These are phyloP conservation scores for Cytospora piceae DNA, from an alignment of 2,329 filamentous ascomycete species.

Conservation along the genomic window DNA sequence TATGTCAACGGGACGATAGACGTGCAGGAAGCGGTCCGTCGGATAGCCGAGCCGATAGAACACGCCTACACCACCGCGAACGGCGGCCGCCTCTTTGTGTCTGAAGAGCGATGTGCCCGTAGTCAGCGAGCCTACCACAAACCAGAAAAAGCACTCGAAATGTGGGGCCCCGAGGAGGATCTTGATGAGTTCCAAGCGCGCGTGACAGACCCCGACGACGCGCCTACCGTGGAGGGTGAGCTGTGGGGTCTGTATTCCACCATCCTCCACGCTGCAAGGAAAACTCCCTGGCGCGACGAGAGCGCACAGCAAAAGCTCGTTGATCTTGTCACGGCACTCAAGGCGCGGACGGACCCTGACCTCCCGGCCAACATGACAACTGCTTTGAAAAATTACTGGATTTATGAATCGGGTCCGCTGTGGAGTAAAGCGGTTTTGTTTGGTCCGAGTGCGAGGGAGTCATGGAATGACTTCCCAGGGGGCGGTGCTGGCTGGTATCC, in stretches of 20 bases:
- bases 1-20: neutral
- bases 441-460: slow-evolving; percentile 28
- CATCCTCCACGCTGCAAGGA: slow-evolving; percentile 32
- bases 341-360: slow-evolving; percentile 30
- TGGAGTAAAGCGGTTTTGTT: slow-evolving; percentile 13
- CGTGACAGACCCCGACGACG: slow-evolving; percentile 3
- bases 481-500: slow-evolving; percentile 31
- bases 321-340: slow-evolving; percentile 25
- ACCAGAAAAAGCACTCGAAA: slow-evolving; percentile 9
- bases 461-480: slow-evolving; percentile 31
- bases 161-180: slow-evolving; percentile 17
- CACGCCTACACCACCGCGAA: slow-evolving; percentile 17
- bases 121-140: neutral
- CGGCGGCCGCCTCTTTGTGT: slow-evolving; percentile 17
- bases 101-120: slow-evolving; percentile 4
- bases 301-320: slow-evolving; percentile 28
- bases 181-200: neutral
- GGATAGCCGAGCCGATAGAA: slow-evolving; percentile 20
- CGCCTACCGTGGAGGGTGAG: slow-evolving; percentile 19
- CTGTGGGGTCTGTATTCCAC: slow-evolving; percentile 33
- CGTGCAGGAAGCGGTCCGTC: neutral
- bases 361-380: slow-evolving; percentile 15
- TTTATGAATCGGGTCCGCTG: neutral
- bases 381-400: slow-evolving; percentile 1
- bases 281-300: slow-evolving; percentile 29